phyloP scores from a whole-genome alignment of 1,139 yeast species.

The Candida sp. region DNA sequence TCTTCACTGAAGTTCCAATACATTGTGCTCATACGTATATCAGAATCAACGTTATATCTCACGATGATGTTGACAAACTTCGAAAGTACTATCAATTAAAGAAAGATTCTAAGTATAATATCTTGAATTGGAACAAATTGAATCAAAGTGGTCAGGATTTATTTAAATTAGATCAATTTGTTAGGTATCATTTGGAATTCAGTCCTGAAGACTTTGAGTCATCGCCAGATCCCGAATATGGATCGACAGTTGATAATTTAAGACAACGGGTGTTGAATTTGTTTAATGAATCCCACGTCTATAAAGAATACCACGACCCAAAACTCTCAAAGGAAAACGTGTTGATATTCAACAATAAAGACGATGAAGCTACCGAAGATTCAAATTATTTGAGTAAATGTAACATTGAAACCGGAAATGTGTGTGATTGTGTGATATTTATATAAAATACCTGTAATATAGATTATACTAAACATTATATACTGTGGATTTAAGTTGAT shows the following conservation, averaged over 20 bases:
- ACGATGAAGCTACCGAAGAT: constrained; percentile 30
- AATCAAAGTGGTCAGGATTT: constrained; percentile 17
- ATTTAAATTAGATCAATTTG: constrained; percentile 30
- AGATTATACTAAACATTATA: neutral
- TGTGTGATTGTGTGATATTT: constrained; percentile 44
- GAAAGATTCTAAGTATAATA: constrained; percentile 22
- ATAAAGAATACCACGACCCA: constrained; percentile 19
- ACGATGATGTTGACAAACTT: constrained; percentile 15
- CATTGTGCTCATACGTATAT: constrained; percentile 75
- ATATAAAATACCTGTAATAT: constrained; percentile 5
- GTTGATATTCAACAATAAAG: constrained; percentile 25
- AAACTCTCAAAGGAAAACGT: constrained; percentile 19
- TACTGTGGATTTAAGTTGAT: neutral
- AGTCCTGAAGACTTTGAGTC: constrained; percentile 72
- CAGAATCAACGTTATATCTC: constrained; percentile 39
- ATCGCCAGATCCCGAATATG: constrained; percentile 61
- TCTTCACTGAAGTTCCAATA: constrained; percentile 66
- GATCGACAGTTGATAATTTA: constrained; percentile 63
- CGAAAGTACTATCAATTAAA: constrained; percentile 26
- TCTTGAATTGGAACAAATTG: constrained; percentile 28
- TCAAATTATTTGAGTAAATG: constrained; percentile 55
- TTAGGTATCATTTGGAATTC: constrained; percentile 70
- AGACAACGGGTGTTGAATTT: constrained; percentile 50
- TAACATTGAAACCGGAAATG: constrained; percentile 66
- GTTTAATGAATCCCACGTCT: constrained; percentile 50